Evolutionary conservation across 2,329 filamentous ascomycete species (phyloP).

Genomic region (Pseudodiploospora longispora): DNA sequence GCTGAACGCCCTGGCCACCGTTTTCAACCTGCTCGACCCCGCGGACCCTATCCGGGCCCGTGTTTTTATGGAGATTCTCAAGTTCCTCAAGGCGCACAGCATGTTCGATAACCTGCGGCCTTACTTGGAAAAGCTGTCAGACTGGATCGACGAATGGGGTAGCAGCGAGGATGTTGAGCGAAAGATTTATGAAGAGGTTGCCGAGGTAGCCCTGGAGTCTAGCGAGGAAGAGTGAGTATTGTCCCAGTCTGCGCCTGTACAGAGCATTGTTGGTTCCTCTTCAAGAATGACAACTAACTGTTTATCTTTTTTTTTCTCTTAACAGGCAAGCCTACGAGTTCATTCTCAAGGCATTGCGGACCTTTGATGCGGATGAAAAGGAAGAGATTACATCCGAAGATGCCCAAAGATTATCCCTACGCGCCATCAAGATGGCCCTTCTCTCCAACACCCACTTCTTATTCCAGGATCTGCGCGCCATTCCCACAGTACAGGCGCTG

Average conservation of each 20-base stretch:
- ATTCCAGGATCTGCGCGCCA: slow-evolving; percentile 74
- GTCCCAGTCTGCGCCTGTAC: neutral
- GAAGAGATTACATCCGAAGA: slow-evolving; percentile 50
- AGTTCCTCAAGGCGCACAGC: slow-evolving; percentile 65
- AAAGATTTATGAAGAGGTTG: slow-evolving; percentile 75
- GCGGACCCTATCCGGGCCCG: slow-evolving; percentile 77
- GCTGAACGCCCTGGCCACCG: slow-evolving; percentile 82
- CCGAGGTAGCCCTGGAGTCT: slow-evolving; percentile 69
- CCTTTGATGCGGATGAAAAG: slow-evolving; percentile 48
- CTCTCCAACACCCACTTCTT: slow-evolving; percentile 51
- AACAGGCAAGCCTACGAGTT: slow-evolving; percentile 57
- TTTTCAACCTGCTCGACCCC: slow-evolving; percentile 86
- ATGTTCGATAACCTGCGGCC: slow-evolving; percentile 79
- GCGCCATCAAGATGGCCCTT: slow-evolving; percentile 47
- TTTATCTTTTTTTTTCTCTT: neutral
- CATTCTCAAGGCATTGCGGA: slow-evolving; percentile 53
- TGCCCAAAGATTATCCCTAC: slow-evolving; percentile 51
- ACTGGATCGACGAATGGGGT: slow-evolving; percentile 79
- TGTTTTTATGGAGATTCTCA: slow-evolving; percentile 81
- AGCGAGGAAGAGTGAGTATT: slow-evolving; percentile 64
- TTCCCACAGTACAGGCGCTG: slow-evolving; percentile 78
- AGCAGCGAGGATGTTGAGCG: slow-evolving; percentile 74
- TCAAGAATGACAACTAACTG: neutral
- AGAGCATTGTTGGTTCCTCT: neutral
- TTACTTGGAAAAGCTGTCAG: slow-evolving; percentile 73